Percentiles rank a stretch among this genome's conserved stretches.
phyloP scores from a whole-genome alignment of 2,329 filamentous ascomycete species.

The Allantophomopsis lycopodina region DNA sequence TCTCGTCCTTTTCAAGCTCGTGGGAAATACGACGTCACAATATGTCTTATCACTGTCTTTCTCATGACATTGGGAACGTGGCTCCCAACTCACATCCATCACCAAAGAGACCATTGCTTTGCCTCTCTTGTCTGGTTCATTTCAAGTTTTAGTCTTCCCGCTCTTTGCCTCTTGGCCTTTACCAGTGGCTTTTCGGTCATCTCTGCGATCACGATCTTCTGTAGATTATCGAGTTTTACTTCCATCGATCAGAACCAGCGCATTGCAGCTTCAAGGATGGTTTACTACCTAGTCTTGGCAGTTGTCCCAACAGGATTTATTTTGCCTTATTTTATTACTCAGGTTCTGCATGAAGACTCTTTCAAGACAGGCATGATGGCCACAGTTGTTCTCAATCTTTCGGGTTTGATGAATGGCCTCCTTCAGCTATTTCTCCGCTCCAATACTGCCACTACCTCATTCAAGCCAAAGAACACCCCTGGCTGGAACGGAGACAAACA shows the following conservation, averaged over 20 bases:
- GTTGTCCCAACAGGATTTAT: constrained; percentile 43
- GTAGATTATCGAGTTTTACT: constrained; percentile 38
- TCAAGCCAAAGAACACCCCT: constrained; percentile 30
- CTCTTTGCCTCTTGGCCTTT: constrained; percentile 36
- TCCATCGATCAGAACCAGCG: constrained; percentile 44
- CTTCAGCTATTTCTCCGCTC: constrained; percentile 55
- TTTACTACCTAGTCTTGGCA: constrained; percentile 45
- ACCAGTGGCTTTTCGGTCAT: constrained; percentile 35
- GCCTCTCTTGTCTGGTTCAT: constrained; percentile 57
- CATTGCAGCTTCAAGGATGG: constrained; percentile 52
- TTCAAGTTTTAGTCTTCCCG: constrained; percentile 41
- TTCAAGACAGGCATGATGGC: constrained; percentile 46
- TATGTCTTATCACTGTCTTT: constrained; percentile 37
- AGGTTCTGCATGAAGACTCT: constrained; percentile 32
- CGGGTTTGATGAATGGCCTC: constrained; percentile 49
- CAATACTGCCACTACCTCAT: constrained; percentile 42
- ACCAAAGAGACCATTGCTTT: constrained; percentile 47
- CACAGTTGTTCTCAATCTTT: constrained; percentile 51
- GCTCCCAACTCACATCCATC: constrained; percentile 39
- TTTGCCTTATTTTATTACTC: constrained; percentile 48
- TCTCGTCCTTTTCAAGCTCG: constrained; percentile 41
- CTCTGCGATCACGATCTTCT: constrained; percentile 38
- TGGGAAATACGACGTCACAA: constrained; percentile 42
- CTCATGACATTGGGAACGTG: constrained; percentile 40
- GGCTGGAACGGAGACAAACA: constrained; percentile 32